Conservation (phyloP, 352 stramenopile genomes). For the Globisporangium irregulare region DNA sequence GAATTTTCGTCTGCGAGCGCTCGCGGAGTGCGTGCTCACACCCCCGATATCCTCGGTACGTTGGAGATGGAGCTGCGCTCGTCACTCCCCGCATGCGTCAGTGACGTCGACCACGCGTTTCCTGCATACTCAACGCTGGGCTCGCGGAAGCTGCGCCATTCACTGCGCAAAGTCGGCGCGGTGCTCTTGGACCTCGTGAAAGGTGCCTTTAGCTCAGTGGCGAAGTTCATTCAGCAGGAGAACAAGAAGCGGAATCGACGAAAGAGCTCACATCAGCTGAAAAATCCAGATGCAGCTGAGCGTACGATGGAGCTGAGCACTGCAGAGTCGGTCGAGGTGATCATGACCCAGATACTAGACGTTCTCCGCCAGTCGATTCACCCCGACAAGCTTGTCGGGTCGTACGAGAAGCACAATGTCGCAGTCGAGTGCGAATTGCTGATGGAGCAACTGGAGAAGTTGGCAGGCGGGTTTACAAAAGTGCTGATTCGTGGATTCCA, state of each 20-base stretch:
- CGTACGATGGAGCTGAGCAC: background rate
- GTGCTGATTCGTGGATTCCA: background rate
- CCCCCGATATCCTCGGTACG: background rate
- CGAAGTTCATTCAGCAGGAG: background rate
- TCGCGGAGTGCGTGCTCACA: background rate
- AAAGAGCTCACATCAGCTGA: background rate
- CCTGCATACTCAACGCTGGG: conserved; percentile 10
- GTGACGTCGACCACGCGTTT: background rate
- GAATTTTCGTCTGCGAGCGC: background rate
- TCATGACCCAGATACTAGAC: conserved; percentile 5
- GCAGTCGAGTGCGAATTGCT: conserved; percentile 18
- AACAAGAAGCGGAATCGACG: background rate
- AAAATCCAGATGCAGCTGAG: background rate
- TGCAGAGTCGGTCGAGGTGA: background rate
- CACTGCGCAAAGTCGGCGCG: background rate
- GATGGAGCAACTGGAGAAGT: conserved; percentile 18
- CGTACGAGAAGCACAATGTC: conserved; percentile 22
- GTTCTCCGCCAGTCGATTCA: conserved; percentile 20
- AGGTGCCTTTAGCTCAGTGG: background rate
- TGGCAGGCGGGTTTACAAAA: background rate
- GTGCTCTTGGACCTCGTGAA: background rate
- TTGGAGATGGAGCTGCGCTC: conserved; percentile 2
- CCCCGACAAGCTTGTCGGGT: conserved; percentile 22
- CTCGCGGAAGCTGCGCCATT: background rate
- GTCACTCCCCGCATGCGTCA: background rate